Evolutionary conservation across 139 green algal species (phyloP).

Genomic region (Dunaliella sp.): DNA sequence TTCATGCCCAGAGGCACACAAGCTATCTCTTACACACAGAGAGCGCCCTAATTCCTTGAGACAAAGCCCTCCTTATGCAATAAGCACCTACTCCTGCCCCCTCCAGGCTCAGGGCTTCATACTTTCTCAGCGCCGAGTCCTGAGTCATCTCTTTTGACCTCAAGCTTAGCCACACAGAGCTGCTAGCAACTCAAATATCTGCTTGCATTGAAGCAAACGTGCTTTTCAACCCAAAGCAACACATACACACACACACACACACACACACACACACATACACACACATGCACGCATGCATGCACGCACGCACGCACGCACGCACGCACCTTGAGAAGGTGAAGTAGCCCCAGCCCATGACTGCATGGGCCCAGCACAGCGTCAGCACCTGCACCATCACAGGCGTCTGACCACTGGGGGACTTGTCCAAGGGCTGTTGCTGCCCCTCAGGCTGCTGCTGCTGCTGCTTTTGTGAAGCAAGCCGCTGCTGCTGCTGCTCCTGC

Average conservation of each 20-base stretch:
- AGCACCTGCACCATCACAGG: conserved; percentile 38
- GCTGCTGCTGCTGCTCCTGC: background rate
- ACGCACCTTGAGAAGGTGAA: conserved; percentile 53
- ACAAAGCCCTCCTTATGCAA: too few species aligned
- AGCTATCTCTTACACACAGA: too few species aligned
- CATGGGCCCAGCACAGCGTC: conserved; percentile 54
- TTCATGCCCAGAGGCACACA: too few species aligned
- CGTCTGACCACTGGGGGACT: background rate
- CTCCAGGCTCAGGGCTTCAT: too few species aligned
- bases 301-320: background rate
- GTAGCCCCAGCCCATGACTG: conserved; percentile 65
- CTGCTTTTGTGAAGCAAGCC: background rate
- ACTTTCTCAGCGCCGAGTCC: too few species aligned
- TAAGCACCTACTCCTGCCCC: too few species aligned
- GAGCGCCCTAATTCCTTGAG: too few species aligned
- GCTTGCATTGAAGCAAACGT: too few species aligned
- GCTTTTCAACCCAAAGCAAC: too few species aligned
- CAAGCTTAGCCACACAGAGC: too few species aligned
- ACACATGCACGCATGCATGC: background rate
- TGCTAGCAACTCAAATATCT: too few species aligned
- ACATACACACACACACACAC: background rate
- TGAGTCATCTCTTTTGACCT: too few species aligned
- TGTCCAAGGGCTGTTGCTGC: background rate
- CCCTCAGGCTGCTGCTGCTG: background rate
- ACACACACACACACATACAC: background rate